Evolutionary conservation across 1,284 basidiomycete species (phyloP).

Genomic region (Cryptococcus deneoformans): DNA sequence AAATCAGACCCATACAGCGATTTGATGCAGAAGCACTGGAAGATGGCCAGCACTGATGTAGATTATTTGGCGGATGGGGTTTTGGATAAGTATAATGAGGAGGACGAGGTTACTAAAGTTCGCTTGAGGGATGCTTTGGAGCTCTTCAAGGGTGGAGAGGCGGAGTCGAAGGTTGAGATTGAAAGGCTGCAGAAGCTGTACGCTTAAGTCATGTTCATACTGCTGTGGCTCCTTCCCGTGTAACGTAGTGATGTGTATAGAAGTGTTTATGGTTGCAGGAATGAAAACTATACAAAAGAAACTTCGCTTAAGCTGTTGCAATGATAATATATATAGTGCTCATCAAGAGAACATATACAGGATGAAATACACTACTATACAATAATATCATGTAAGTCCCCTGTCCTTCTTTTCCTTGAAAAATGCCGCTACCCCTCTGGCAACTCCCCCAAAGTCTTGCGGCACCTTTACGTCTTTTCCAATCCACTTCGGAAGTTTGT

Average conservation of each 20-base stretch:
- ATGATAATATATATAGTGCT: too few relatives aligned
- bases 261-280: too few relatives aligned
- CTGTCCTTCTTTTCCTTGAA: constrained; percentile 53
- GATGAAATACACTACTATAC: too few relatives aligned
- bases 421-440: constrained; percentile 68
- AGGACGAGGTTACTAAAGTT: constrained; percentile 20
- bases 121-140: constrained; percentile 25
- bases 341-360: too few relatives aligned
- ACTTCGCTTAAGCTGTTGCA: too few relatives aligned
- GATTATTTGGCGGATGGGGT: constrained; percentile 27
- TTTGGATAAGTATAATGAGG: constrained; percentile 24
- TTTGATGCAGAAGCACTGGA: constrained; percentile 21
- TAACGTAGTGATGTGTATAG: too few relatives aligned
- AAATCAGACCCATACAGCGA: constrained; percentile 20
- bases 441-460: constrained; percentile 68
- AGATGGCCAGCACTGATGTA: constrained; percentile 20
- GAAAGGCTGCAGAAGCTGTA: constrained; percentile 16
- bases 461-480: constrained; percentile 61
- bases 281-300: too few relatives aligned
- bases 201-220: constrained; percentile 1
- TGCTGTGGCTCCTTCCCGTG: too few relatives aligned
- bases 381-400: background rate
- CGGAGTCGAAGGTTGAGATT: constrained; percentile 14
- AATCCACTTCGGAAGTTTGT: constrained; percentile 87
- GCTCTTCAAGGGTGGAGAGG: constrained; percentile 18